Conservation (phyloP, 305 asterid species). For the Fraxinus albicans region DNA sequence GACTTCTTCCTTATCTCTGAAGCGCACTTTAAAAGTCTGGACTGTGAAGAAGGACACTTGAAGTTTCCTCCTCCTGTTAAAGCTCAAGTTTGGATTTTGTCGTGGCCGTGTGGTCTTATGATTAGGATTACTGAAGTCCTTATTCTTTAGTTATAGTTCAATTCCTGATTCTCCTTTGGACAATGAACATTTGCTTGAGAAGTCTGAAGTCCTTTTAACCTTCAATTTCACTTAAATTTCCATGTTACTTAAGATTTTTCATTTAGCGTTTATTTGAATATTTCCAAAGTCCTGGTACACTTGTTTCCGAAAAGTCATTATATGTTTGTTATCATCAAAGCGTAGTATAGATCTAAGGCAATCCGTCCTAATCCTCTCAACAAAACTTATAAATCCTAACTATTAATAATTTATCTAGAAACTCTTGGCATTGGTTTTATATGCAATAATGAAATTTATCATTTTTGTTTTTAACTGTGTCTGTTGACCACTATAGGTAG, state of each 20-base stretch:
- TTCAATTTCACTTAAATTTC: not conserved
- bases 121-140: not conserved
- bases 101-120: not conserved
- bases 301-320: not conserved
- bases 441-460: not conserved
- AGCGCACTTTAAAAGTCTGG: not conserved
- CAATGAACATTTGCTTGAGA: not conserved
- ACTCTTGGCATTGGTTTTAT: not conserved
- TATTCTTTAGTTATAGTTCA: not conserved
- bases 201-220: not conserved
- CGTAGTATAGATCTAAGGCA: not conserved
- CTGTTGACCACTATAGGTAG: not conserved
- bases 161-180: not conserved
- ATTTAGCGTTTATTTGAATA: not conserved
- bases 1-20: not conserved
- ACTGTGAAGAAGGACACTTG: not conserved
- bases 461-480: not conserved
- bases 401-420: not conserved
- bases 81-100: not conserved
- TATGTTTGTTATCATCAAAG: not conserved
- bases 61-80: not conserved
- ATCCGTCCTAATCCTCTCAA: not conserved
- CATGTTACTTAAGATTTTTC: not conserved
- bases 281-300: not conserved
- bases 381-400: not conserved